Conservation (phyloP, 2,329 filamentous ascomycete genomes). For the Mycosphaerella sp. region DNA sequence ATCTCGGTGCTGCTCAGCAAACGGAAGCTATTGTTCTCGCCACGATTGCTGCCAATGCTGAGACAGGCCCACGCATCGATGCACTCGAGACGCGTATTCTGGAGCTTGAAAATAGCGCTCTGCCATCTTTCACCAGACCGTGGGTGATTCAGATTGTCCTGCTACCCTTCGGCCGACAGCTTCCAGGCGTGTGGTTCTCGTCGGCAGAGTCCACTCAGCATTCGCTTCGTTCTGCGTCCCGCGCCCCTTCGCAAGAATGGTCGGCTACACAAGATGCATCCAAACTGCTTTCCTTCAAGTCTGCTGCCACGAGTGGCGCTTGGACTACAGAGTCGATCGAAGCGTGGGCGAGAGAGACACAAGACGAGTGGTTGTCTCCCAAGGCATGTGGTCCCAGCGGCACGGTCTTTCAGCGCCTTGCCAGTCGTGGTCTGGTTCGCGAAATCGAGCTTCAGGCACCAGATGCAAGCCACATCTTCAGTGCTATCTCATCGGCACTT, state of each 20-base stretch:
- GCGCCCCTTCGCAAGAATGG: constrained; percentile 43
- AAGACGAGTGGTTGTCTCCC: constrained; percentile 57
- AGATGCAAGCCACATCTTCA: constrained; percentile 62
- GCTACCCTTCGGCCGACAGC: constrained; percentile 58
- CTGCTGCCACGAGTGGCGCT: constrained; percentile 38
- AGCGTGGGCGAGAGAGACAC: constrained; percentile 41
- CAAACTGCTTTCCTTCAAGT: constrained; percentile 25
- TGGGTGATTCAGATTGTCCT: constrained; percentile 75
- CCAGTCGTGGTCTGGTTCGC: constrained; percentile 65
- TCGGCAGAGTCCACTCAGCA: constrained; percentile 35
- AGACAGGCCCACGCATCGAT: constrained; percentile 42
- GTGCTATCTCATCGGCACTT: constrained; percentile 59
- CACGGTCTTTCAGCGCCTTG: constrained; percentile 62
- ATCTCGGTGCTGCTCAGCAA: constrained; percentile 33
- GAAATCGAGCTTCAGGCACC: constrained; percentile 56
- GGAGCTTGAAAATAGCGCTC: constrained; percentile 51
- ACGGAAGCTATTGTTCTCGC: constrained; percentile 33
- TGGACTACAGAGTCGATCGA: constrained; percentile 47
- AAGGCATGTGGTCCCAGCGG: constrained; percentile 61
- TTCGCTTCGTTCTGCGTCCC: constrained; percentile 36
- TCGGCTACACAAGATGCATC: constrained; percentile 33
- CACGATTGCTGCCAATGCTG: constrained; percentile 32
- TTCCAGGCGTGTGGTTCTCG: constrained; percentile 50
- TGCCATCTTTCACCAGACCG: constrained; percentile 57
- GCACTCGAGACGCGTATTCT: constrained; percentile 45